phyloP scores from a whole-genome alignment of 768 basidiomycete genomes.

The Austroboletus festivus region DNA sequence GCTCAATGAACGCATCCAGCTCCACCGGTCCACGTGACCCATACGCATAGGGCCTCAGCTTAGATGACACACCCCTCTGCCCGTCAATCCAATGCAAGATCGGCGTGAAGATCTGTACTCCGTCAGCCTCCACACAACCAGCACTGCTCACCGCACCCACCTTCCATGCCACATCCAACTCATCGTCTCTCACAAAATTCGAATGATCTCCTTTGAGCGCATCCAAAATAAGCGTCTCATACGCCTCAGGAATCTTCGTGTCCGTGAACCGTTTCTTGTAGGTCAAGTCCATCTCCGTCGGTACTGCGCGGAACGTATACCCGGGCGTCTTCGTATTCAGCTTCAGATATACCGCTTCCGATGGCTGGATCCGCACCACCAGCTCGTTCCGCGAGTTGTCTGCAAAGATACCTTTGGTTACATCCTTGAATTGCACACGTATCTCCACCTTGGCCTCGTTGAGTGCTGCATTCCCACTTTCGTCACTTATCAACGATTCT shows the following conservation, averaged over 20 bases:
- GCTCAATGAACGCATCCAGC: conserved; percentile 69
- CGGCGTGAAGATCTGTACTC: conserved; percentile 80
- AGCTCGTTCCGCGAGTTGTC: conserved; percentile 96
- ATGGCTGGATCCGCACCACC: conserved; percentile 95
- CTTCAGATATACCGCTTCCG: conserved; percentile 96
- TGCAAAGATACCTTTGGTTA: conserved; percentile 94
- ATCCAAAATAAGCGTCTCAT: conserved; percentile 93
- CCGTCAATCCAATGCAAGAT: conserved; percentile 97
- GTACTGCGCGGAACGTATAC: conserved; percentile 83
- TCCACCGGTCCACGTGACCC: conserved; percentile 93
- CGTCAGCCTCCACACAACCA: conserved; percentile 7
- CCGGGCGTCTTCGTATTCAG: conserved; percentile 95
- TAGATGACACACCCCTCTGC: conserved; percentile 59
- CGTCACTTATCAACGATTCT: conserved; percentile 13
- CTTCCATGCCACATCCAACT: conserved; percentile 98
- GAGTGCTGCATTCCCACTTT: conserved; percentile 53
- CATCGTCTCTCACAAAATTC: conserved; percentile 98
- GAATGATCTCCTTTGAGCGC: conserved; percentile 98
- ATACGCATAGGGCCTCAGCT: conserved; percentile 79
- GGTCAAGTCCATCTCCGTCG: conserved; percentile 97
- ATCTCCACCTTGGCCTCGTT: conserved; percentile 99
- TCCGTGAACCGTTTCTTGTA: conserved; percentile 95
- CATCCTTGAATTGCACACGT: conserved; percentile 97
- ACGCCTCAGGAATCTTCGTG: conserved; percentile 91
- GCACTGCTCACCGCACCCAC: conserved; percentile 38